Evolutionary conservation across 805 yeast species (phyloP).

Genomic region (Nakazawaea pomicola): DNA sequence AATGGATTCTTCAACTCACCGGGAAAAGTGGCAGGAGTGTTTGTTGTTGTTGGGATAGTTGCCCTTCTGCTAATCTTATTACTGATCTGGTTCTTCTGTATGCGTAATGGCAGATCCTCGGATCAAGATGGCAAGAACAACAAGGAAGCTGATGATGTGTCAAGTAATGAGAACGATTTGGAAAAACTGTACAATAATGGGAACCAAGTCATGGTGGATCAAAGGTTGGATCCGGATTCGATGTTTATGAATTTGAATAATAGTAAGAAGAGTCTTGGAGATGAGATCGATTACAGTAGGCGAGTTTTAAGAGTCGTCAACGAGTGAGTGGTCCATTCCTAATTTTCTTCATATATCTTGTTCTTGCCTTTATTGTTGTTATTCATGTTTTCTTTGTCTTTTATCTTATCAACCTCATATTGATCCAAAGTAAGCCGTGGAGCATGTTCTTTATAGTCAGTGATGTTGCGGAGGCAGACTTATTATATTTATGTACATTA

Average conservation of each 20-base stretch:
- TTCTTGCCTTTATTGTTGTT: neutral
- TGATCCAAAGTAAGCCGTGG: no score
- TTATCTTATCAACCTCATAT: no score
- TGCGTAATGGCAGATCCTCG: conserved; percentile 18
- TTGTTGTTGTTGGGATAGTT: conserved; percentile 72
- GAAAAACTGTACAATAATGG: conserved; percentile 19
- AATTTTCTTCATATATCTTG: neutral
- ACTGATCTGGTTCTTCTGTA: conserved; percentile 30
- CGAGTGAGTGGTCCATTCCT: neutral
- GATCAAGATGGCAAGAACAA: conserved; percentile 16
- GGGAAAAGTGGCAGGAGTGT: conserved; percentile 84
- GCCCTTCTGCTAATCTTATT: conserved; percentile 40
- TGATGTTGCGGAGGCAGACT: no score
- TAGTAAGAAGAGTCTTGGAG: conserved; percentile 43
- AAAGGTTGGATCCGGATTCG: conserved; percentile 54
- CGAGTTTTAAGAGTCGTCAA: conserved; percentile 53
- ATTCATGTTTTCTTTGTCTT: neutral
- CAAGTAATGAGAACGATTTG: conserved; percentile 10
- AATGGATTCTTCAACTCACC: conserved; percentile 56
- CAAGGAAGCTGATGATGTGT: conserved; percentile 15
- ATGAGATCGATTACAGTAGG: conserved; percentile 53
- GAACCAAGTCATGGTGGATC: conserved; percentile 44
- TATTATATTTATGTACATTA: no score
- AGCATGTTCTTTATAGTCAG: no score
- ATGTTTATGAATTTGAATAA: conserved; percentile 40